A percentile compares a stretch with the other conserved stretches of the same genome.
phyloP scores from a whole-genome alignment of 2,329 filamentous ascomycete genomes.

The Cladosporium sp. region DNA sequence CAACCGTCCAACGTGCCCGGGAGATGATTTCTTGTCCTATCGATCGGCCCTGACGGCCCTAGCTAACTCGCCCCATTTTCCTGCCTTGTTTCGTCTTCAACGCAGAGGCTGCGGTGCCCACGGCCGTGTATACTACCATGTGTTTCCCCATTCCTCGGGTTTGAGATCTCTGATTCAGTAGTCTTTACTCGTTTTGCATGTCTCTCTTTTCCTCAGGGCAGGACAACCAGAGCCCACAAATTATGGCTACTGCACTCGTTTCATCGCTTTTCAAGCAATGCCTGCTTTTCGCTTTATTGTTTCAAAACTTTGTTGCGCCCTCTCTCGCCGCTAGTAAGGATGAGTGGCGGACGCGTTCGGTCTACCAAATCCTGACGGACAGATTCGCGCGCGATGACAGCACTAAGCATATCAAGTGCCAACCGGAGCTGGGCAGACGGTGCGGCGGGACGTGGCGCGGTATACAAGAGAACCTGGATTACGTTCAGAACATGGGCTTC shows the following conservation, averaged over 20 bases:
- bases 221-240: background rate
- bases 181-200: background rate
- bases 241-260: constrained; percentile 4
- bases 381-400: constrained; percentile 30
- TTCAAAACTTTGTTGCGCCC: constrained; percentile 4
- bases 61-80: background rate
- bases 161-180: background rate
- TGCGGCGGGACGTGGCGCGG: constrained; percentile 41
- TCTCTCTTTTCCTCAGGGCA: background rate
- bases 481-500: constrained; percentile 41
- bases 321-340: constrained; percentile 27
- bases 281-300: background rate
- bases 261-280: background rate
- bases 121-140: constrained; percentile 1
- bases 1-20: constrained; percentile 6
- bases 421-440: constrained; percentile 26
- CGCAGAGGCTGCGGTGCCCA: background rate
- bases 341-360: constrained; percentile 35
- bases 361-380: constrained; percentile 40
- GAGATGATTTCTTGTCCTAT: constrained; percentile 6
- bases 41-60: constrained; percentile 13
- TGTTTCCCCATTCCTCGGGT: background rate
- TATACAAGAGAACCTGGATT: constrained; percentile 39
- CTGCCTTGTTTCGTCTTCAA: constrained; percentile 4
- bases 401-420: constrained; percentile 24